These are phyloP conservation scores for Biscogniauxia sp. DNA, from an alignment of 2,329 filamentous ascomycete genomes.

Conservation along the genomic window DNA sequence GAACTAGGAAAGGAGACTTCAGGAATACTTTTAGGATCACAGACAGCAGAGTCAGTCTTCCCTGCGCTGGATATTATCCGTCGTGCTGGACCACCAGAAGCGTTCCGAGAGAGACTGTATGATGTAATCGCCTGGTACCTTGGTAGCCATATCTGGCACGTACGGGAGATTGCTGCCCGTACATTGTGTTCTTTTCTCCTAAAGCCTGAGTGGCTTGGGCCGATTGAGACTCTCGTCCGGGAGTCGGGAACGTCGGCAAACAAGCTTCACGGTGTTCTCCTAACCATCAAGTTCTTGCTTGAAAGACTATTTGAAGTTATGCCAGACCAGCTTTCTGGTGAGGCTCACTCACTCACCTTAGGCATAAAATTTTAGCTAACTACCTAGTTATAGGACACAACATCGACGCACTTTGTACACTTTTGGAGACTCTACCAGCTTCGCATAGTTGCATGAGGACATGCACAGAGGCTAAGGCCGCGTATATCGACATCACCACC, in stretches of 20 bases:
- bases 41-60: conserved; percentile 69
- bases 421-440: conserved; percentile 21
- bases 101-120: conserved; percentile 54
- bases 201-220: conserved; percentile 46
- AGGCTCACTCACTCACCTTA: conserved; percentile 19
- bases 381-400: conserved; percentile 21
- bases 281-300: conserved; percentile 56
- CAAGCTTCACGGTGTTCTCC: conserved; percentile 55
- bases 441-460: conserved; percentile 15
- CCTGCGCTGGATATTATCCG: conserved; percentile 80
- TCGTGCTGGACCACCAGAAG: conserved; percentile 64
- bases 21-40: conserved; percentile 31
- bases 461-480: conserved; percentile 30
- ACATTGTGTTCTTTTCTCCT: conserved; percentile 65
- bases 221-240: conserved; percentile 38
- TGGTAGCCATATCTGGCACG: conserved; percentile 72
- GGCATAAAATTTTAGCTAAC: conserved; percentile 4
- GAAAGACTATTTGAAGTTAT: conserved; percentile 51
- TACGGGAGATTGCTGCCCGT: conserved; percentile 75
- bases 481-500: conserved; percentile 33
- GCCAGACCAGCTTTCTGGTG: conserved; percentile 42
- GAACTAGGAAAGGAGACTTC: conserved; percentile 46
- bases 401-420: conserved; percentile 13
- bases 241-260: conserved; percentile 43
- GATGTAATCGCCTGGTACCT: conserved; percentile 60